Base-by-base conservation (phyloP, 2,329 filamentous ascomycete genomes). In the Emmonsiellopsis sp. region DNA sequence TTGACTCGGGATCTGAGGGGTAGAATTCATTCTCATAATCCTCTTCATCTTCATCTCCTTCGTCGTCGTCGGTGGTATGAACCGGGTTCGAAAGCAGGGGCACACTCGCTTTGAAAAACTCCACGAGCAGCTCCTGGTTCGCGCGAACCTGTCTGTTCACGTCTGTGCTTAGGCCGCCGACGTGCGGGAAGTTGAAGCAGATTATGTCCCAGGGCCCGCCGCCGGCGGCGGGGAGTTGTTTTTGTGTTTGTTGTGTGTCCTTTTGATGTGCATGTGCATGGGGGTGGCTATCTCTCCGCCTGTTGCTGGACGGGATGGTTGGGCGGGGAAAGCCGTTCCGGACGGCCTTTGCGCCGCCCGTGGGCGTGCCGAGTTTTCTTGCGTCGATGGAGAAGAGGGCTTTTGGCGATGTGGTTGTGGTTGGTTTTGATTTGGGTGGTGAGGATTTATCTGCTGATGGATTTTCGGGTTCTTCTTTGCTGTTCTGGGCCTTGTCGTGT, bases 121-220 rank as follows among this genome's bases (percentile, higher is more conserved):
- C 68, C 27, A 77, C 74, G 6, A 77, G 64, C 8, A 78, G 65
- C 55, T 76, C 73, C 71, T 95, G 91, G 73, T 98, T 97, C 68
- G 88, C 83, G 53, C 93, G 84, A 11, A 96, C 90, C 72, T 98
- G 93, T 37, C 93, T 80, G 74, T 96, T 96, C 53, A 96, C 86
- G 73, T 97, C 91, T 61, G 86, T 97, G 59, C 83, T 87, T 63
- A 94, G 85, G 45, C 93, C 93, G 58, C 93, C 93, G 3, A 94
- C 87, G 73, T 98, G 93, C 37, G 93, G 93, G 70, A 98, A 98
- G 76, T 96, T 95, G 81, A 97, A 98, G 60, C 92, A 77, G 57
- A 97, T 85, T 53, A 83, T 80, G 68, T 95, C 84, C 77, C 86
- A 91, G 3, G 74, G 69, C 3, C 71, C 70, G 13, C 63, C 63